Percentiles rank a stretch among this genome's conserved stretches.
Evolutionary conservation across 1,284 basidiomycete genomes (phyloP).

Genomic region (Sporisorium sorghi): DNA sequence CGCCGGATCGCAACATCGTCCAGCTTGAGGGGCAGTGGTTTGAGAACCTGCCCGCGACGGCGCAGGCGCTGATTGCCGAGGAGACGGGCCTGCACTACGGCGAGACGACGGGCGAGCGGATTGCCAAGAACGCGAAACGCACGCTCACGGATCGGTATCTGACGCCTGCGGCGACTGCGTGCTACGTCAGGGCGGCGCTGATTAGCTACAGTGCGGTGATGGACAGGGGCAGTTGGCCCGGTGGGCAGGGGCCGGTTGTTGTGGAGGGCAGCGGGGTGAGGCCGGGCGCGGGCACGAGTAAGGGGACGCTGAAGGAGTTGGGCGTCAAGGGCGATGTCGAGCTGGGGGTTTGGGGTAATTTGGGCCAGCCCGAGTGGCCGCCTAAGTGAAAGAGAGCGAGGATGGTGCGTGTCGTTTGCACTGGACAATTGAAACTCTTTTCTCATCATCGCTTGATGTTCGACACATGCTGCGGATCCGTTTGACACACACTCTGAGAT

Average conservation of each 20-base stretch:
- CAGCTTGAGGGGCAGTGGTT: conserved; percentile 19
- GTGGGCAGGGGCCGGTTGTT: conserved; percentile 11
- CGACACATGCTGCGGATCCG: too few species aligned
- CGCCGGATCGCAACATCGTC: conserved; percentile 32
- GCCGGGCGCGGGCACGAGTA: conserved; percentile 45
- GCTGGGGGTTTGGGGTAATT: conserved; percentile 47
- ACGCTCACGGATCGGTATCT: conserved; percentile 50
- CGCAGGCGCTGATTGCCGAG: conserved; percentile 15
- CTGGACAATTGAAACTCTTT: conserved; percentile 5
- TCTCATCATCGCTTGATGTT: too few species aligned
- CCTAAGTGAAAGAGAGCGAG: too few species aligned
- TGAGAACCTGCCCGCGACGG: conserved; percentile 20
- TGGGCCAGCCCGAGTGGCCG: conserved; percentile 55
- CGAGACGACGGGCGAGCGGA: conserved; percentile 17
- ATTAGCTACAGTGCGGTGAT: conserved; percentile 30
- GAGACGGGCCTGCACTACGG: conserved; percentile 9
- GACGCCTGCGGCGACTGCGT: conserved; percentile 46
- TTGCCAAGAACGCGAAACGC: conserved; percentile 34
- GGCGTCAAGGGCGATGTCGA: conserved; percentile 53
- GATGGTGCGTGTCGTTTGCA: too few species aligned
- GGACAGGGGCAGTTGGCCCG: conserved; percentile 24
- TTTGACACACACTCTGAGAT: background rate
- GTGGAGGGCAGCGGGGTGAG: conserved; percentile 31
- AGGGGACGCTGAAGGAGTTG: conserved; percentile 40
- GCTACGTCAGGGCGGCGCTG: conserved; percentile 50